Evolutionary conservation across 805 yeast genomes (phyloP), one percentile per base, ranked within the genome.

Genomic region (Metschnikowia cubensis): DNA sequence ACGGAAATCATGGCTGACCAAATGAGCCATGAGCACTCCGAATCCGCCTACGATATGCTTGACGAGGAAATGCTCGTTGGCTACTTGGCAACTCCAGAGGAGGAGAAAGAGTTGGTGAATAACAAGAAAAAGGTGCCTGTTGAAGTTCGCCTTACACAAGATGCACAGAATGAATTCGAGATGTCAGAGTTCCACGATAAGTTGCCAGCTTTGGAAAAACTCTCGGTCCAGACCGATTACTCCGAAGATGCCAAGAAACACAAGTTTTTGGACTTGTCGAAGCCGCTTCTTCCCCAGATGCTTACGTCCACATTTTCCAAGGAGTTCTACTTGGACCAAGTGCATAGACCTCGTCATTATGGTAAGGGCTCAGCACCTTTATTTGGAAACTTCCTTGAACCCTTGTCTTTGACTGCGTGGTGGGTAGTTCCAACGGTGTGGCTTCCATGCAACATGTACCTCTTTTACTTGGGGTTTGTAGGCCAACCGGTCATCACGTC

Each of bases 301-400:
- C 70, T 89, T 49, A 75, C 80, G 53, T 83, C 90, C 38, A 77
- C 79, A 34, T 94, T 90, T 76, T 64, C 87, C 38, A 92, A 88
- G 65, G 95, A 89, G 39, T 92, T 94, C 63, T 94, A 94, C 68
- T 76, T 94, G 63, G 96, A 90, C 65, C 97, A 94, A 70, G 94
- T 94, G 39, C 99, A 94, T 69, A 83, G 97, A 70, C 99, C 99
- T 48, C 84, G 99, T 66, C 99, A 94, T 69, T 94, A 91, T 65
- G 98, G 98, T 57, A 84, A 90, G 65, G 97, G 97, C 10, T 89
- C 97, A 3, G 99, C 99, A 11, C 97, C 91, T 6, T 67, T 94
- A 48, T 94, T 94, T 68, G 99, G 99, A 44, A 90, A 91, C 69
- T 87, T 92, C 68, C 73, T 94, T 52, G 99, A 94, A 70, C 97